phyloP scores from a whole-genome alignment of 108 stramenopile genomes.

The Licmophora abbreviata region DNA sequence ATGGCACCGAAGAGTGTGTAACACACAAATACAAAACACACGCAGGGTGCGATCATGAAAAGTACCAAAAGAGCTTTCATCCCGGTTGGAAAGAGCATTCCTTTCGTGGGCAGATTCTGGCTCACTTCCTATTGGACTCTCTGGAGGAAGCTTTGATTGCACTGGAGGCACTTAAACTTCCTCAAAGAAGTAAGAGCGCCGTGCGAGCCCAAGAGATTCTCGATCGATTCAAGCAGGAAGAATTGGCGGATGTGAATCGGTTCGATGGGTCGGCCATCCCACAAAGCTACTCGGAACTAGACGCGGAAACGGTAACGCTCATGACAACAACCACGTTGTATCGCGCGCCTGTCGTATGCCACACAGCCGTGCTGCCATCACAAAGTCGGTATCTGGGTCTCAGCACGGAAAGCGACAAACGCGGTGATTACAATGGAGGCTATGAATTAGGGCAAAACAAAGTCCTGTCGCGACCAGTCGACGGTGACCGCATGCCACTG shows the following conservation, averaged over 20 bases:
- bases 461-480: constrained; percentile 6
- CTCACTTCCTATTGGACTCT: constrained; percentile 16
- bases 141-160: constrained; percentile 13
- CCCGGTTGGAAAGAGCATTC: constrained; percentile 29
- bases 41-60: constrained; percentile 10
- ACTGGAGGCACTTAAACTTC: constrained; percentile 11
- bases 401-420: constrained; percentile 15
- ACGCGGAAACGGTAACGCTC: constrained; percentile 5
- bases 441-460: constrained; percentile 23
- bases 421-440: constrained; percentile 4
- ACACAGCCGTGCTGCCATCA: constrained; percentile 31
- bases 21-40: constrained; percentile 2
- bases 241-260: constrained; percentile 2
- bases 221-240: constrained; percentile 6
- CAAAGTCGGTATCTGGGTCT: constrained; percentile 27
- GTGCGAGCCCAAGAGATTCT: constrained; percentile 6
- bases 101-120: constrained; percentile 18
- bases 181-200: constrained; percentile 1
- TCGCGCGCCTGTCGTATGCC: constrained; percentile 22
- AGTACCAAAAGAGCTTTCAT: constrained; percentile 19
- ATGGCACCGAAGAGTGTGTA: constrained; percentile 6
- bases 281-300: constrained; percentile 1
- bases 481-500: constrained; percentile 15
- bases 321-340: constrained; percentile 10
- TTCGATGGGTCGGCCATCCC: constrained; percentile 1